A percentile compares a stretch with the other conserved stretches of the same genome.
Conservation (phyloP, 1,284 basidiomycete species). For the Lentinula novae-zelandiae region DNA sequence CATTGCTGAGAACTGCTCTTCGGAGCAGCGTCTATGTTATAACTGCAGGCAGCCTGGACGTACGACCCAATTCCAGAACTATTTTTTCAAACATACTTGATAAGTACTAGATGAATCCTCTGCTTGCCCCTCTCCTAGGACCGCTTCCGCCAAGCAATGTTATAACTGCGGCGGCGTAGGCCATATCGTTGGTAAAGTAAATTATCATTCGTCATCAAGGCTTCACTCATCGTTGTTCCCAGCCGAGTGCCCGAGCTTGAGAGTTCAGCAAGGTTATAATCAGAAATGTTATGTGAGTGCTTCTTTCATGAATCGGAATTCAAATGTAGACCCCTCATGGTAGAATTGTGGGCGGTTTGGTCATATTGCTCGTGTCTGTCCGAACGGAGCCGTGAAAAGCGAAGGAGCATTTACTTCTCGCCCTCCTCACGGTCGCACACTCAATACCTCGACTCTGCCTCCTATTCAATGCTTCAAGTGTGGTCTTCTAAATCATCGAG, state of each 20-base stretch:
- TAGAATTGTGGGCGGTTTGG: slow-evolving; percentile 78
- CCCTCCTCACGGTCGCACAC: slow-evolving; percentile 65
- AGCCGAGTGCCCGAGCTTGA: slow-evolving; percentile 84
- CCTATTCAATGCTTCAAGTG: slow-evolving; percentile 83
- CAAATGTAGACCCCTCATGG: slow-evolving; percentile 15
- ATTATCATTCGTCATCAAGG: neutral
- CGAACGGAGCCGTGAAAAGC: slow-evolving; percentile 42
- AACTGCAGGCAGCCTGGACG: slow-evolving; percentile 87
- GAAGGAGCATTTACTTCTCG: slow-evolving; percentile 53
- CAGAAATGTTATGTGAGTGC: slow-evolving; percentile 81
- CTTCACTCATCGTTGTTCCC: neutral
- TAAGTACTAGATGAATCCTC: slow-evolving; percentile 62
- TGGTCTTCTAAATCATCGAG: slow-evolving; percentile 79
- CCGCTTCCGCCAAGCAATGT: slow-evolving; percentile 70
- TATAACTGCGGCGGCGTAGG: slow-evolving; percentile 78
- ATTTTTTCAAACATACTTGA: neutral
- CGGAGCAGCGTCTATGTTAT: slow-evolving; percentile 85
- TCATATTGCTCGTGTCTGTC: slow-evolving; percentile 75
- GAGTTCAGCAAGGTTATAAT: slow-evolving; percentile 55
- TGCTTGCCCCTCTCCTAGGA: slow-evolving; percentile 81
- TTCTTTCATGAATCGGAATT: slow-evolving; percentile 8
- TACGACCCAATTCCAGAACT: neutral
- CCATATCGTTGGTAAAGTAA: slow-evolving; percentile 51
- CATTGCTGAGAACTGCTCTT: slow-evolving; percentile 87
- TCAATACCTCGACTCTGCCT: slow-evolving; percentile 74